Base-by-base conservation (phyloP, 805 yeast species). In the Kregervanrija fluxuum region DNA sequence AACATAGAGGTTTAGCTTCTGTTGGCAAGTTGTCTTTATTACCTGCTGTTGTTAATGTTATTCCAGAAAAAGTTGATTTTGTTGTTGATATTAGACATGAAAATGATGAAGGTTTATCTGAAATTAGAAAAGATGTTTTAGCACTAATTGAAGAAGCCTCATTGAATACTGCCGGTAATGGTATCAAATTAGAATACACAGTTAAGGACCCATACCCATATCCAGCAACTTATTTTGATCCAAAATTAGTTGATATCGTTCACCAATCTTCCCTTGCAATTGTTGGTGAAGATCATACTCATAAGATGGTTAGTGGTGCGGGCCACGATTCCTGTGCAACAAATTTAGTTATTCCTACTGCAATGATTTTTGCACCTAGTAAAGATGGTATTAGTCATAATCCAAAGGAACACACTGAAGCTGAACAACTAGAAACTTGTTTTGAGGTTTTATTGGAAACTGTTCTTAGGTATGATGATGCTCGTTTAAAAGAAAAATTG, bases 311-410 rank as follows among this genome's bases (percentile, higher is more conserved):
- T 38, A 75, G 83, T 51, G 88, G 90, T 30, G 87, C 89, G 5
- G 87, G 85, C 10, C 90, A 82, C 52, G 90, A 82, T 55, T 78
- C 85, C 8, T 79, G 86, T 52, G 70, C 74, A 16, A 77, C 83
- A 2, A 69, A 76, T 8, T 53, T 64, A 5, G 67, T 70, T 38
- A 73, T 76, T 35, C 89, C 90, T 35, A 81, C 89, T 0, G 75
- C 86, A 2, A 82, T 82, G 88, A 75, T 82, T 32, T 82, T 82
- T 57, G 77, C 81, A 53, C 89, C 90, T 8, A 74, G 82, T 30
- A 73, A 65, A 50, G 81, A 77, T 54, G 88, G 88, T 17, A 67
- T 82, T 34, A 73, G 80, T 22, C 89, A 82, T 59, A 80, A 79
- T 58, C 83, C 81, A 9, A 74, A 70, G 43, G 89, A 82, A 53